Conservation (phyloP, 352 stramenopile genomes). For the Pythium utonaiense region DNA sequence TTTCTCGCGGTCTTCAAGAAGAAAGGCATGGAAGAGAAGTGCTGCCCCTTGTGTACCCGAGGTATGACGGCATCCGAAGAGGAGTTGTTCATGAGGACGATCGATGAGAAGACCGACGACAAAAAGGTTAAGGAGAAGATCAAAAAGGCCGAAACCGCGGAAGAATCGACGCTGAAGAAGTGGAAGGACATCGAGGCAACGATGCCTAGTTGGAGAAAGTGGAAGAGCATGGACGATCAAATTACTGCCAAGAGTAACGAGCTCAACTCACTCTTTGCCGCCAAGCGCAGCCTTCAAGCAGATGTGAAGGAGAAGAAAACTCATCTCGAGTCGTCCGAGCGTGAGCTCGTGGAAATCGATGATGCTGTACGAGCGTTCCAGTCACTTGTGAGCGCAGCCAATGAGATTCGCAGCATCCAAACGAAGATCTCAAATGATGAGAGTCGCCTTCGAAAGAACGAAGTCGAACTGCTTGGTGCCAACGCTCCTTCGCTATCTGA, state of each 20-base stretch:
- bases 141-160: slow-evolving; percentile 47
- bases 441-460: slow-evolving; percentile 27
- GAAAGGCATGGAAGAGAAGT: slow-evolving; percentile 77
- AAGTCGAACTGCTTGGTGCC: slow-evolving; percentile 31
- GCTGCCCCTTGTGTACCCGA: slow-evolving; percentile 71
- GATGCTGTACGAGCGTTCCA: slow-evolving; percentile 33
- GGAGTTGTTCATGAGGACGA: slow-evolving; percentile 48
- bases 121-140: slow-evolving; percentile 77
- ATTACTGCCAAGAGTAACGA: slow-evolving; percentile 45
- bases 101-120: slow-evolving; percentile 78
- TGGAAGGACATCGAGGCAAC: slow-evolving; percentile 55
- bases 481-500: slow-evolving; percentile 34
- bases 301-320: slow-evolving; percentile 53
- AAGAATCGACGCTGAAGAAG: slow-evolving; percentile 41
- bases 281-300: slow-evolving; percentile 40
- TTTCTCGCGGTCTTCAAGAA: slow-evolving; percentile 85
- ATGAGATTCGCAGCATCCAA: slow-evolving; percentile 34
- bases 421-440: slow-evolving; percentile 34
- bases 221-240: slow-evolving; percentile 42
- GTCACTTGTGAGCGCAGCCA: slow-evolving; percentile 23
- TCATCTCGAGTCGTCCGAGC: slow-evolving; percentile 31
- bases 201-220: slow-evolving; percentile 71
- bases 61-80: slow-evolving; percentile 58
- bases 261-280: slow-evolving; percentile 43
- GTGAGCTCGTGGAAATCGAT: slow-evolving; percentile 23